Percentiles rank a stretch among this genome's conserved stretches.
phyloP scores from a whole-genome alignment of 2,329 filamentous ascomycete species.

The Seiridium cupressi region DNA sequence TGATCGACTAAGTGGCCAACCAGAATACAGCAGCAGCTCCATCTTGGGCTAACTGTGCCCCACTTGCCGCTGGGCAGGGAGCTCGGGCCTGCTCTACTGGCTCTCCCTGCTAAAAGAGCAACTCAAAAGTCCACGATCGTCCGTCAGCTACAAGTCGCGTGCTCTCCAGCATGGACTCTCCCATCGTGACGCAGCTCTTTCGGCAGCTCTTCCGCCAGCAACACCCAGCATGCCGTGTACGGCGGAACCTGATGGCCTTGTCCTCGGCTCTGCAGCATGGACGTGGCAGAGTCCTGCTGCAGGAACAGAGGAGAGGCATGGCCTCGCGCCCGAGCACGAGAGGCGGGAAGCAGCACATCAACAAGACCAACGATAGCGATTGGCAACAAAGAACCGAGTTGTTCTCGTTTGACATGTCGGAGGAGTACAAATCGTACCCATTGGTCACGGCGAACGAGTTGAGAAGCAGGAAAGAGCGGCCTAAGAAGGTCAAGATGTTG shows the following conservation, averaged over 20 bases:
- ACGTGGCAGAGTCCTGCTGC: conserved; percentile 27
- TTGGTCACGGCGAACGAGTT: conserved; percentile 82
- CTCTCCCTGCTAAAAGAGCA: conserved; percentile 10
- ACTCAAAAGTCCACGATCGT: conserved; percentile 8
- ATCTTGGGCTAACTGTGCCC: background rate
- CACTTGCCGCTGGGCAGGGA: conserved; percentile 8
- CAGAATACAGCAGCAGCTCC: background rate
- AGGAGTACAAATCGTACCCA: conserved; percentile 80
- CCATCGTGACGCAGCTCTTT: conserved; percentile 74
- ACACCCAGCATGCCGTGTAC: conserved; percentile 63
- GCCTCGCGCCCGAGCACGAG: conserved; percentile 17
- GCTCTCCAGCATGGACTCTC: conserved; percentile 69
- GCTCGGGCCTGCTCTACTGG: conserved; percentile 19
- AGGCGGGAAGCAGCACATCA: conserved; percentile 23
- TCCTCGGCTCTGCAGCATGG: conserved; percentile 35
- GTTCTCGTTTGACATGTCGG: conserved; percentile 71
- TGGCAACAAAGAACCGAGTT: conserved; percentile 85
- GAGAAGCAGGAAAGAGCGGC: conserved; percentile 69
- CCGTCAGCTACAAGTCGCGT: background rate
- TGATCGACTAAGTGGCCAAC: background rate
- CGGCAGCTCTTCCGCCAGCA: conserved; percentile 80
- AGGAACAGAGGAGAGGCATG: conserved; percentile 31
- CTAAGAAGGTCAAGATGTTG: conserved; percentile 90
- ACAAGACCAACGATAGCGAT: conserved; percentile 56
- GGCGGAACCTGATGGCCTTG: conserved; percentile 39